Evolutionary conservation across 2,329 filamentous ascomycete genomes (phyloP).

Genomic region (Curvularia eragrostidis): DNA sequence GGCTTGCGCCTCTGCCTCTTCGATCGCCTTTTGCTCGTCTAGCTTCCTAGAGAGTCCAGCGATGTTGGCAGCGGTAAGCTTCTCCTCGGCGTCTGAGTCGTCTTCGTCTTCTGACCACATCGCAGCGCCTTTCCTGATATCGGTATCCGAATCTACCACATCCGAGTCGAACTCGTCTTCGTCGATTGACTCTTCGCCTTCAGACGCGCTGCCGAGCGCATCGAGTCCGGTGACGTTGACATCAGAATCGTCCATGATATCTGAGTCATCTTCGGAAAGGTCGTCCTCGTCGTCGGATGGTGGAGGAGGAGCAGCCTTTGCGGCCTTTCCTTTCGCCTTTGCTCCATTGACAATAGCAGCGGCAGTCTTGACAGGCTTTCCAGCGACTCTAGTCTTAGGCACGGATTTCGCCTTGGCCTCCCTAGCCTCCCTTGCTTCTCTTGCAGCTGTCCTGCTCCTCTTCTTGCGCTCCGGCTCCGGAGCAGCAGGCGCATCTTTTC

Average conservation of each 20-base stretch:
- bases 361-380: constrained; percentile 41
- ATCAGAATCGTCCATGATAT: constrained; percentile 52
- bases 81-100: constrained; percentile 86
- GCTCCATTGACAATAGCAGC: constrained; percentile 51
- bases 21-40: constrained; percentile 76
- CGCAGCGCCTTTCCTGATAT: constrained; percentile 55
- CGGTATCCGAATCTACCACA: constrained; percentile 68
- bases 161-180: constrained; percentile 51
- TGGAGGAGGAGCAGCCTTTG: constrained; percentile 39
- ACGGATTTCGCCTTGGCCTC: constrained; percentile 25
- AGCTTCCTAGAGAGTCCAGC: constrained; percentile 86
- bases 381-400: constrained; percentile 23
- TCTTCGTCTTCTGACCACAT: constrained; percentile 99
- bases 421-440: constrained; percentile 38
- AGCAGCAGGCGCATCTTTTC: constrained; percentile 74
- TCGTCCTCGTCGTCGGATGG: constrained; percentile 43
- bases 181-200: constrained; percentile 49
- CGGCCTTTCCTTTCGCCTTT: constrained; percentile 39
- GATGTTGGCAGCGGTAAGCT: constrained; percentile 93
- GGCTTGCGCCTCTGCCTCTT: constrained; percentile 81
- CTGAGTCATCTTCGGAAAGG: constrained; percentile 30
- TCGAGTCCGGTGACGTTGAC: constrained; percentile 50
- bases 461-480: constrained; percentile 63
- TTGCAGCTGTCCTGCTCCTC: constrained; percentile 57
- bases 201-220: constrained; percentile 49